Conservation (phyloP, 2,329 filamentous ascomycete genomes). For the Pleomassaria siparia region DNA sequence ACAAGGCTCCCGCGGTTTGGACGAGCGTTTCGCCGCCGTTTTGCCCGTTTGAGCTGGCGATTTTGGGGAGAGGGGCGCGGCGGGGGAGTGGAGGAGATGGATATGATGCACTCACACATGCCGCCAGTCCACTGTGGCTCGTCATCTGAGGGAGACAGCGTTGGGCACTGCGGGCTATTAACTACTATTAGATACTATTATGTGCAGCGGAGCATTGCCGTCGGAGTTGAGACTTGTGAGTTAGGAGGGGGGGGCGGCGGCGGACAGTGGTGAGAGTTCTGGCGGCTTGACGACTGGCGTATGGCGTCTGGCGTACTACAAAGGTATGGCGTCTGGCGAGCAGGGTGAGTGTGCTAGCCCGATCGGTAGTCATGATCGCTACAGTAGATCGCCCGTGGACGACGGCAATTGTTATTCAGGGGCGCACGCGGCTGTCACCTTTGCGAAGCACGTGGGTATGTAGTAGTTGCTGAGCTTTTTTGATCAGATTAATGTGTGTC, state of each 20-base stretch:
- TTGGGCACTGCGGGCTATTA: slow-evolving; percentile 20
- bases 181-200: too few relatives aligned
- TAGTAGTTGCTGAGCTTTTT: too few relatives aligned
- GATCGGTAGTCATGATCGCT: slow-evolving; percentile 5
- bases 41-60: slow-evolving; percentile 14
- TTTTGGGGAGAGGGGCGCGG: slow-evolving; percentile 3
- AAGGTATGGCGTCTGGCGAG: slow-evolving; percentile 4
- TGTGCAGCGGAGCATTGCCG: slow-evolving; percentile 17
- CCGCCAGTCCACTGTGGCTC: slow-evolving; percentile 33
- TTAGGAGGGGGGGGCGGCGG: slow-evolving; percentile 14
- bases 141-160: slow-evolving; percentile 34
- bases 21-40: slow-evolving; percentile 8
- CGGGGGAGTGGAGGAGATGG: slow-evolving; percentile 8
- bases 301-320: too few relatives aligned
- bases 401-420: not conserved
- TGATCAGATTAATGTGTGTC: too few relatives aligned
- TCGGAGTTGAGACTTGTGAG: slow-evolving; percentile 9
- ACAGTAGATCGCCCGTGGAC: not conserved
- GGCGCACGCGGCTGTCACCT: not conserved
- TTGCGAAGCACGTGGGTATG: too few relatives aligned
- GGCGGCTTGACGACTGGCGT: too few relatives aligned
- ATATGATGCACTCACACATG: slow-evolving; percentile 40
- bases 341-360: slow-evolving; percentile 7
- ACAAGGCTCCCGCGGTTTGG: slow-evolving; percentile 1
- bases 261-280: too few relatives aligned